phyloP scores from a whole-genome alignment of 441 rosid species.

The Pelargonium fulgidum region DNA sequence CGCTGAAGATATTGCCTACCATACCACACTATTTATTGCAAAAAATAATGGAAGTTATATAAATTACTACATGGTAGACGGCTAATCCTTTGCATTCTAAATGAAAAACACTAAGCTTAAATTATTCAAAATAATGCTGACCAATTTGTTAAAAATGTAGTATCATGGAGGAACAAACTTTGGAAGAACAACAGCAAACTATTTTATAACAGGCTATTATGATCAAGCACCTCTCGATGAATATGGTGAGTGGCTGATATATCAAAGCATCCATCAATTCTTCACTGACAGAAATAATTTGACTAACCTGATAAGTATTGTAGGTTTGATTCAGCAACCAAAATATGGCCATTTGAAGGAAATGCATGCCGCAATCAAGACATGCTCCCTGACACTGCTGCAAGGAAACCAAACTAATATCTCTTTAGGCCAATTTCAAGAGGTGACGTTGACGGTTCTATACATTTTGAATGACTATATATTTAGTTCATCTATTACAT shows the following conservation, averaged over 20 bases:
- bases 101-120: neutral
- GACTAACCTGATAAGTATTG: neutral
- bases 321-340: slow-evolving; percentile 73
- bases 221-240: slow-evolving; percentile 94
- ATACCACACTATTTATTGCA: slow-evolving; percentile 53
- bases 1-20: slow-evolving; percentile 60
- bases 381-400: slow-evolving; percentile 45
- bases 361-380: slow-evolving; percentile 56
- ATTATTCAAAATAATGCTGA: neutral
- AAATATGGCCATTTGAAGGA: slow-evolving; percentile 84
- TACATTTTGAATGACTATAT: neutral
- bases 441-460: slow-evolving; percentile 26
- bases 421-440: slow-evolving; percentile 57
- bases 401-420: slow-evolving; percentile 49
- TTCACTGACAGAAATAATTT: neutral
- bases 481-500: neutral
- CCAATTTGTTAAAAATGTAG: slow-evolving; percentile 24
- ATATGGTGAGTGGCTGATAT: slow-evolving; percentile 44
- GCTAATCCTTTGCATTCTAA: neutral
- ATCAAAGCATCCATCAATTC: neutral
- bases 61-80: slow-evolving; percentile 58
- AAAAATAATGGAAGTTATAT: slow-evolving; percentile 49
- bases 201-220: slow-evolving; percentile 64
- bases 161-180: slow-evolving; percentile 92
- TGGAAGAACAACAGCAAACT: slow-evolving; percentile 70